phyloP scores from a whole-genome alignment of 176 grass and related monocot genomes.

The Musa troglodytarum region DNA sequence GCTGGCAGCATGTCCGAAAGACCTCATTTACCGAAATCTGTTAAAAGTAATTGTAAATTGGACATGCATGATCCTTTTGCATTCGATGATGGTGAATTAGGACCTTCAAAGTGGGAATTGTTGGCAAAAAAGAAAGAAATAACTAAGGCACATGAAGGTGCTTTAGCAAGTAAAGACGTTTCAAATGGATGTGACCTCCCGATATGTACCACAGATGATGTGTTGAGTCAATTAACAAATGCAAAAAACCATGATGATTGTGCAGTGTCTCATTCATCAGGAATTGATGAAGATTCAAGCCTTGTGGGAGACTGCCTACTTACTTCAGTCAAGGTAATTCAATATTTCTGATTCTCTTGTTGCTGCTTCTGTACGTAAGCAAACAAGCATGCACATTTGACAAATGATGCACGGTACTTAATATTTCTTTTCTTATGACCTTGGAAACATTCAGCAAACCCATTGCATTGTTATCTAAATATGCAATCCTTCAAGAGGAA shows the following conservation, averaged over 20 bases:
- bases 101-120: slow-evolving; percentile 73
- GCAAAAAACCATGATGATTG: slow-evolving; percentile 46
- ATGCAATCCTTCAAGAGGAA: too few relatives aligned
- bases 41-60: slow-evolving; percentile 25
- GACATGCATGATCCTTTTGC: slow-evolving; percentile 74
- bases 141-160: slow-evolving; percentile 19
- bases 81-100: slow-evolving; percentile 62
- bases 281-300: slow-evolving; percentile 49
- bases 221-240: slow-evolving; percentile 40
- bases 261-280: slow-evolving; percentile 34
- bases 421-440: background rate
- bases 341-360: slow-evolving; percentile 12
- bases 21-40: slow-evolving; percentile 43
- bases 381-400: background rate
- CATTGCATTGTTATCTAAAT: too few relatives aligned
- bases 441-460: too few relatives aligned
- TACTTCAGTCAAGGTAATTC: slow-evolving; percentile 81
- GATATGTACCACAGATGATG: slow-evolving; percentile 26
- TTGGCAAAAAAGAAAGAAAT: slow-evolving; percentile 47
- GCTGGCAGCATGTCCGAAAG: slow-evolving; percentile 48
- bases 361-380: slow-evolving; percentile 1
- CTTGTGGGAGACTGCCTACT: slow-evolving; percentile 93
- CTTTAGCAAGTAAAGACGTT: slow-evolving; percentile 28
- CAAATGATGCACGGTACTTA: too few relatives aligned
- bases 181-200: slow-evolving; percentile 26